phyloP scores from a whole-genome alignment of 371 early-diverging fungal genomes.

The Mucor irregularis region DNA sequence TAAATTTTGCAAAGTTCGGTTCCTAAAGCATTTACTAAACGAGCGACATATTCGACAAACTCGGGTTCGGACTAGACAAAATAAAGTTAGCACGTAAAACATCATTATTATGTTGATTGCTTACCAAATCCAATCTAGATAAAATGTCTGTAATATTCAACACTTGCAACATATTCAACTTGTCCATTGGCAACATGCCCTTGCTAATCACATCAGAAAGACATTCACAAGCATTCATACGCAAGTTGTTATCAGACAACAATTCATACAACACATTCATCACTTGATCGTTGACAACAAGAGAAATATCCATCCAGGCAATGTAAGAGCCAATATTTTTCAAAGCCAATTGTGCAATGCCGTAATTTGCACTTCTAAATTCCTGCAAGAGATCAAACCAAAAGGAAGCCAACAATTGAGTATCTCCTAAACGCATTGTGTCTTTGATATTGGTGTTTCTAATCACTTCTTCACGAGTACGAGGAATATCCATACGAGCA shows the following conservation, averaged over 20 bases:
- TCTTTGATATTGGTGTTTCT: slow-evolving; percentile 90
- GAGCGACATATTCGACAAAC: slow-evolving; percentile 82
- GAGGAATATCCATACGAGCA: slow-evolving; percentile 74
- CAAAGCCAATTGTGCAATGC: slow-evolving; percentile 65
- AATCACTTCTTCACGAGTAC: slow-evolving; percentile 69
- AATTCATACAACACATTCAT: slow-evolving; percentile 77
- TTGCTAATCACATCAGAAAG: slow-evolving; percentile 84
- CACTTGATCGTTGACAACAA: slow-evolving; percentile 85
- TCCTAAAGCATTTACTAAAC: slow-evolving; percentile 80
- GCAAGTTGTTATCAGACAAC: slow-evolving; percentile 57
- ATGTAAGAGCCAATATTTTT: slow-evolving; percentile 68
- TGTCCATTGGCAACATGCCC: slow-evolving; percentile 90
- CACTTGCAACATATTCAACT: slow-evolving; percentile 81
- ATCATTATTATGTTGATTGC: background rate
- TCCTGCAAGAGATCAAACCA: slow-evolving; percentile 77
- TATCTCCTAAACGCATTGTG: slow-evolving; percentile 85
- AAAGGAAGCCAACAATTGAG: slow-evolving; percentile 69
- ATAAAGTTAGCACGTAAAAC: background rate
- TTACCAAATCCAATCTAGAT: slow-evolving; percentile 53
- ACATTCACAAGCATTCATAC: slow-evolving; percentile 80
- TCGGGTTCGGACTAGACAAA: slow-evolving; percentile 61
- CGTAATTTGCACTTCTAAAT: slow-evolving; percentile 51
- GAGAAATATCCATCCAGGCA: slow-evolving; percentile 93
- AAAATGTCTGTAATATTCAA: slow-evolving; percentile 73
- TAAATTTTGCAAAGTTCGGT: slow-evolving; percentile 82